phyloP scores from a whole-genome alignment of 192 early-diverging fungal genomes.

The Umbelopsis ramanniana region DNA sequence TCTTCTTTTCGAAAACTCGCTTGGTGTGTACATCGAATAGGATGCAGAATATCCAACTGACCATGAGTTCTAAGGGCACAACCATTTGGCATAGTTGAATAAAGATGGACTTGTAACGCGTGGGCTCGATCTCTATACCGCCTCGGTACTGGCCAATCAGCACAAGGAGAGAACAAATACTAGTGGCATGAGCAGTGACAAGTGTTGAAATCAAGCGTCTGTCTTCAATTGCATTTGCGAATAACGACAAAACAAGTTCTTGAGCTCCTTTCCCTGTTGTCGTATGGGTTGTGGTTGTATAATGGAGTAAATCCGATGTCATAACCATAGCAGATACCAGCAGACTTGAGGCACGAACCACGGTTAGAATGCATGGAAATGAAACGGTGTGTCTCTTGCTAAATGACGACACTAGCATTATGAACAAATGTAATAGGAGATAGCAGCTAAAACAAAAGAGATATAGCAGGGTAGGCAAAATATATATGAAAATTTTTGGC shows the following conservation, averaged over 20 bases:
- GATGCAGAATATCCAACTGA: constrained; percentile 40
- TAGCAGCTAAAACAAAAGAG: not conserved
- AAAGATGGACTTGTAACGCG: constrained; percentile 4
- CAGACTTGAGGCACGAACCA: not conserved
- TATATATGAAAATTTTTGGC: too few species aligned
- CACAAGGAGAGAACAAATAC: constrained; percentile 27
- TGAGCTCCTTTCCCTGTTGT: not conserved
- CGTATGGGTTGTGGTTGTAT: not conserved
- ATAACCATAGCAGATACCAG: not conserved
- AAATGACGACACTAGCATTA: not conserved
- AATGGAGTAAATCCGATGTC: not conserved
- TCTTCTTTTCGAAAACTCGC: not conserved
- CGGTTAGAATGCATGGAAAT: not conserved
- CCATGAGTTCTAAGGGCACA: constrained; percentile 29
- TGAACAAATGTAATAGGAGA: not conserved
- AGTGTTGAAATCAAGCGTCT: constrained; percentile 31
- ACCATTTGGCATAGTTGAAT: constrained; percentile 28
- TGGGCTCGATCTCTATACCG: not conserved
- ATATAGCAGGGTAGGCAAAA: too few species aligned
- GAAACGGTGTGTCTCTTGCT: not conserved
- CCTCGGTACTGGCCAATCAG: constrained; percentile 13
- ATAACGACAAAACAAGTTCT: not conserved
- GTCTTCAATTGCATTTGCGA: constrained; percentile 22
- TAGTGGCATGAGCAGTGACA: constrained; percentile 33
- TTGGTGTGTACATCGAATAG: constrained; percentile 30